Evolutionary conservation across 192 early-diverging fungal genomes (phyloP), one percentile per base, ranked within the genome.

Genomic region (Lobosporangium transversale): DNA sequence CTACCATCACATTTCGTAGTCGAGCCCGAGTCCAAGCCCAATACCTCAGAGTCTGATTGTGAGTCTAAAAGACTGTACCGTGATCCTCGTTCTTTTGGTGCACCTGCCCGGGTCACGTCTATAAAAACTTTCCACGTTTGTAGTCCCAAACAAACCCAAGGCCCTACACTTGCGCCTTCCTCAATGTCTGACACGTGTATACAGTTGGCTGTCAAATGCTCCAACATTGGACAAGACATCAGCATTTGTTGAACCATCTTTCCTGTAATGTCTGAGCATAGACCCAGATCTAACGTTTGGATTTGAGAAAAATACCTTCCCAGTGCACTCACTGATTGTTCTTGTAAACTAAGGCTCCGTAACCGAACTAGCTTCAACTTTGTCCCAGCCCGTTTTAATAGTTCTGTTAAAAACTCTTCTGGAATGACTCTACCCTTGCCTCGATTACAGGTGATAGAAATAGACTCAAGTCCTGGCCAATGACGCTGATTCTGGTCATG

Each of bases 91-190:
- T n/a, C n/a, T n/a, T n/a, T n/a, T n/a, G n/a, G n/a, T n/a, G n/a
- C n/a, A n/a, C n/a, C n/a, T 15, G 55, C 1, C 23, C 27, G 27
- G 4, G 61, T 29, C 5, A 53, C 18, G 23, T 63, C 37, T 15
- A 63, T 31, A 27, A 51, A 51, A 26, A 63, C 10, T 1, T 21
- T 17, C 61, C 48, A 63, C 1, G 50, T 42, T 36, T 40, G 30
- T 21, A 63, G 50, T 24, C 26, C 49, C 15, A 51, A 29, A 29
- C 61, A 63, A 14, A 53, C 61, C 61, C 61, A 63, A 24, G 61
- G 61, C 3, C 37, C 48, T 26, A 48, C 35, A 24, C n/a, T 29
- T 11, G 20, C 0, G n/a, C 37, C 14, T 14, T 40, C 37, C 7
- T 10, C 37, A 2, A 63, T 53, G 33, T 63, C 61, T 29, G n/a